A percentile compares a stretch with the other conserved stretches of the same genome.
Conservation (phyloP, 352 stramenopile species). For the Saprolegnia diclina region DNA sequence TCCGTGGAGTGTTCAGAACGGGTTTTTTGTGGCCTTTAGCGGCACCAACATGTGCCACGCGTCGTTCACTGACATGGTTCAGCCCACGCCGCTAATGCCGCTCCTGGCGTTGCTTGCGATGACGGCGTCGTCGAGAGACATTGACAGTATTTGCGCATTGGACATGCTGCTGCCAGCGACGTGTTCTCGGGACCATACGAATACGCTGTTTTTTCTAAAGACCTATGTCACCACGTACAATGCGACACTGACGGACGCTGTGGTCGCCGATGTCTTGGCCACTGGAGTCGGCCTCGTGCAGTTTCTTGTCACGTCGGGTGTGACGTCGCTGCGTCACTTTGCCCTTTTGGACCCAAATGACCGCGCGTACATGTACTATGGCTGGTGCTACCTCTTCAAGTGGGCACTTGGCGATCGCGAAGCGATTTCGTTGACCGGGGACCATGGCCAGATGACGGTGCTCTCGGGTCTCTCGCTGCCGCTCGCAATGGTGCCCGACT, state of each 20-base stretch:
- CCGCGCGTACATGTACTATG: neutral
- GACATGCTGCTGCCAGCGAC: neutral
- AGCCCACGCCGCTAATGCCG: neutral
- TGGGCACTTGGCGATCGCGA: slow-evolving; percentile 11
- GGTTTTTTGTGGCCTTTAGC: neutral
- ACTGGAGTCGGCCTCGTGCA: neutral
- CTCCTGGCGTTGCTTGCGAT: slow-evolving; percentile 6
- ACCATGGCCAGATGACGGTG: neutral
- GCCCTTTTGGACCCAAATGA: neutral
- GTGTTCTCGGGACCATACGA: neutral
- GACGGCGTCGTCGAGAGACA: neutral
- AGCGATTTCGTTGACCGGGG: slow-evolving; percentile 17
- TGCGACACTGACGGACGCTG: neutral
- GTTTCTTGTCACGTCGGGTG: neutral
- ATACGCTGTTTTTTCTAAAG: neutral
- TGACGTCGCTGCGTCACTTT: neutral
- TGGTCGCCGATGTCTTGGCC: neutral
- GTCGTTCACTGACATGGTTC: neutral
- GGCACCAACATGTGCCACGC: neutral
- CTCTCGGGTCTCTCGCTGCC: neutral
- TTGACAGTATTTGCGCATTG: neutral
- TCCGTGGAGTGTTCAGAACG: neutral
- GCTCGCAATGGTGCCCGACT: neutral
- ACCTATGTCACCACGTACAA: neutral
- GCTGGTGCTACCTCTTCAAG: slow-evolving; percentile 6